A percentile compares a stretch with the other conserved stretches of the same genome.
Evolutionary conservation across 805 yeast species (phyloP).

Genomic region (Clavispora fructus): DNA sequence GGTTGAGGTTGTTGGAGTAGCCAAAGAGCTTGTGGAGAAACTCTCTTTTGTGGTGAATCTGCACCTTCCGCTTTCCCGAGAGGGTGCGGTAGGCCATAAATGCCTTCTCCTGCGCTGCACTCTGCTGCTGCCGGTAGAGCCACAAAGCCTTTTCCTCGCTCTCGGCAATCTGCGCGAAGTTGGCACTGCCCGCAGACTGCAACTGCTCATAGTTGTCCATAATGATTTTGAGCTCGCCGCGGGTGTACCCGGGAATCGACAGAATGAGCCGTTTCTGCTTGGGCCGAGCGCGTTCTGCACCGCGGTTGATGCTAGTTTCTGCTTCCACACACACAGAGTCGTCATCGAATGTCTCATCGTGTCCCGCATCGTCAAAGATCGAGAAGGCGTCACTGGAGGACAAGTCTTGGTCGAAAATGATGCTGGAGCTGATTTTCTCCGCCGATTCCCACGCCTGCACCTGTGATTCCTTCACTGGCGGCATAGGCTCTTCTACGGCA

Average conservation of each 20-base stretch:
- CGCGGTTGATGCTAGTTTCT: slow-evolving; percentile 4
- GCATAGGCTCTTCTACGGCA: slow-evolving; percentile 16
- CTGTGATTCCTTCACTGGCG: slow-evolving; percentile 36
- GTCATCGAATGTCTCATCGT: slow-evolving; percentile 3
- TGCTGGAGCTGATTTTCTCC: slow-evolving; percentile 30
- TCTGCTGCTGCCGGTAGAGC: slow-evolving; percentile 25
- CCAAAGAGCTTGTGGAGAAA: slow-evolving; percentile 36
- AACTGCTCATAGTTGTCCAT: slow-evolving; percentile 14
- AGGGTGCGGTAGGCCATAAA: slow-evolving; percentile 30
- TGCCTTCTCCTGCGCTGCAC: slow-evolving; percentile 28
- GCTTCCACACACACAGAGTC: slow-evolving; percentile 2
- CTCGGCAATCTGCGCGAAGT: slow-evolving; percentile 7
- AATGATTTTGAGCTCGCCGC: slow-evolving; percentile 28
- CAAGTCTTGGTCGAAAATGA: slow-evolving; percentile 31
- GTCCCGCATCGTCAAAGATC: slow-evolving; percentile 7
- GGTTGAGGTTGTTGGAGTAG: slow-evolving; percentile 32
- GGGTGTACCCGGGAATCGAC: slow-evolving; percentile 38
- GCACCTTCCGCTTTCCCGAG: slow-evolving; percentile 33
- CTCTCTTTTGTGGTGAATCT: slow-evolving; percentile 36
- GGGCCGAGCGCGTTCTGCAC: not conserved
- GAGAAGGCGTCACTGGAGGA: slow-evolving; percentile 12
- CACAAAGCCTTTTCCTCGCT: slow-evolving; percentile 23
- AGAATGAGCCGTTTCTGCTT: slow-evolving; percentile 11
- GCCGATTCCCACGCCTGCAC: slow-evolving; percentile 43
- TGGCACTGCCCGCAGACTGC: slow-evolving; percentile 5